A percentile compares a stretch with the other conserved stretches of the same genome.
These are phyloP conservation scores for Cenococcum geophilum DNA, from an alignment of 495 filamentous ascomycete species.

Conservation along the genomic window DNA sequence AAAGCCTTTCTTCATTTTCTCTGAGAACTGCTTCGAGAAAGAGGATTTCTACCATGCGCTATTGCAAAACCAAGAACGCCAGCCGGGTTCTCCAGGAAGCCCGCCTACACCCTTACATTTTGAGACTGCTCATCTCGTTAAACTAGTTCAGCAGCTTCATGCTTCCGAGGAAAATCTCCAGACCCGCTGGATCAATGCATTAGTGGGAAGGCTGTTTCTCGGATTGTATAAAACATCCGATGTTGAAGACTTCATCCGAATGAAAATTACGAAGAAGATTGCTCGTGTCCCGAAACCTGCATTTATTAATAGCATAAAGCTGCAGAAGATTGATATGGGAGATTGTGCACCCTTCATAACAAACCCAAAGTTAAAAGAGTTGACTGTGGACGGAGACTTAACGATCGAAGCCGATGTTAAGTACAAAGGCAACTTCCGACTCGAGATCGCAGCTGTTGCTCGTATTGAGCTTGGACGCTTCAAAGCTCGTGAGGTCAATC, in stretches of 20 bases:
- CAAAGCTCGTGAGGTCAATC: conserved; percentile 81
- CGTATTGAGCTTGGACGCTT: conserved; percentile 89
- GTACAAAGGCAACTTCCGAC: conserved; percentile 80
- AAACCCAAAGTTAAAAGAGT: conserved; percentile 79
- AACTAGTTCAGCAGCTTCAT: conserved; percentile 79
- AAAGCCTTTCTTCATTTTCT: conserved; percentile 89
- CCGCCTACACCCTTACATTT: conserved; percentile 72
- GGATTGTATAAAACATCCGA: conserved; percentile 78
- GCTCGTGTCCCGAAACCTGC: conserved; percentile 84
- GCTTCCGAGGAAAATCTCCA: conserved; percentile 88
- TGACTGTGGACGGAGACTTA: conserved; percentile 86
- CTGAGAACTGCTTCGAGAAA: conserved; percentile 88
- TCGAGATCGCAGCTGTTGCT: conserved; percentile 85
- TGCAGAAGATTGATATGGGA: conserved; percentile 80
- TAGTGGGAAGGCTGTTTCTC: conserved; percentile 81
- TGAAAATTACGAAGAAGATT: conserved; percentile 95
- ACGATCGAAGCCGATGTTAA: conserved; percentile 77
- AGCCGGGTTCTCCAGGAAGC: conserved; percentile 48
- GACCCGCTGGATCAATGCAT: conserved; percentile 89
- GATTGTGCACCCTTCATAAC: conserved; percentile 82
- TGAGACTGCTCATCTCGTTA: conserved; percentile 76
- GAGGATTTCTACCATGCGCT: conserved; percentile 97
- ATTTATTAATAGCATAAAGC: conserved; percentile 73
- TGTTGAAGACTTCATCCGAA: conserved; percentile 67
- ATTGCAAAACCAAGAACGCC: conserved; percentile 72